These are phyloP conservation scores for Amanita muscaria DNA, from an alignment of 768 basidiomycete genomes.

Conservation along the genomic window DNA sequence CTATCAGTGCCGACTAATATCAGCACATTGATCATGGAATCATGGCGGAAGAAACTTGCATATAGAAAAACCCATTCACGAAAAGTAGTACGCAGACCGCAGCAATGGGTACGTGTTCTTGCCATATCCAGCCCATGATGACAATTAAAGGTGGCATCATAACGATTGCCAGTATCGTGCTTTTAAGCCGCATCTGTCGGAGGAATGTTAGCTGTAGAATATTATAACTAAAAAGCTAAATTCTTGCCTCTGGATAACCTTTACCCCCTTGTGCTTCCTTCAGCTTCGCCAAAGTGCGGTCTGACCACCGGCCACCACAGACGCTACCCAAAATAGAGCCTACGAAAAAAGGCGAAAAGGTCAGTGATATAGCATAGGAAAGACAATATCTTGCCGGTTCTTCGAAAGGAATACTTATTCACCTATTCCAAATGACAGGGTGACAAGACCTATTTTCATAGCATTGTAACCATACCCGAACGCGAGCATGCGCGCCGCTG, in stretches of 20 bases:
- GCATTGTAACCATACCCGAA: constrained; percentile 57
- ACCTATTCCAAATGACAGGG: constrained; percentile 70
- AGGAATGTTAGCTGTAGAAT: background rate
- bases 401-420: constrained; percentile 11
- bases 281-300: constrained; percentile 28
- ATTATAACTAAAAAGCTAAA: background rate
- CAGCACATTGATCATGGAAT: background rate
- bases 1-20: background rate
- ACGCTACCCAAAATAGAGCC: constrained; percentile 34
- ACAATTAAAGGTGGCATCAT: constrained; percentile 53
- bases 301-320: constrained; percentile 38
- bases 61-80: constrained; percentile 61
- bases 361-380: background rate
- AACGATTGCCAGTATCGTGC: constrained; percentile 48
- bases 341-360: constrained; percentile 8
- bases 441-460: constrained; percentile 64
- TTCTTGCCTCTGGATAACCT: constrained; percentile 56
- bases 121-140: constrained; percentile 69
- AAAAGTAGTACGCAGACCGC: constrained; percentile 68
- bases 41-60: constrained; percentile 36
- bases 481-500: constrained; percentile 61
- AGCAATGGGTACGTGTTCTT: constrained; percentile 53
- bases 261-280: constrained; percentile 33
- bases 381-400: background rate
- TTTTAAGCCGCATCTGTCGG: constrained; percentile 63